phyloP scores from a whole-genome alignment of 306 rosid species.

The Clitoria ternatea region DNA sequence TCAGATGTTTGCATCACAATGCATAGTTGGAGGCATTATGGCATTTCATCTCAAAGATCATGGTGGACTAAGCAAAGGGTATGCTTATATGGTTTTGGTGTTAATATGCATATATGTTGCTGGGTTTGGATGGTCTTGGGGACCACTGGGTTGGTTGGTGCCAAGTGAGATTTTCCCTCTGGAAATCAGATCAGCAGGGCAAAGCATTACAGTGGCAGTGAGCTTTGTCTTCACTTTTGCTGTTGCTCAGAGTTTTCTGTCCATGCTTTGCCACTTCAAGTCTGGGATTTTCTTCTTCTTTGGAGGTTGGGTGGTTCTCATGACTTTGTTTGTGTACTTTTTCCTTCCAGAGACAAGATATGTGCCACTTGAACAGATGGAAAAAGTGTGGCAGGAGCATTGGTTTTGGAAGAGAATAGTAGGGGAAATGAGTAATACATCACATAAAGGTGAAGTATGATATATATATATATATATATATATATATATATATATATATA shows the following conservation, averaged over 20 bases:
- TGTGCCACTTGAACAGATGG: conserved; percentile 39
- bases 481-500: too few species aligned
- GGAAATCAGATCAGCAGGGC: conserved; percentile 41
- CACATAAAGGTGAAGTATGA: conserved; percentile 3
- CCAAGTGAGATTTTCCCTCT: conserved; percentile 48
- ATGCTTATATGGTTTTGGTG: conserved; percentile 32
- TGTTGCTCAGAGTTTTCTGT: conserved; percentile 42
- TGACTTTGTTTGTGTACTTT: conserved; percentile 37
- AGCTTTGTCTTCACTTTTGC: conserved; percentile 43
- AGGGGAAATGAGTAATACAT: background rate
- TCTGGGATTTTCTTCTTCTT: conserved; percentile 47
- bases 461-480: too few species aligned
- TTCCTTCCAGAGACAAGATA: conserved; percentile 25
- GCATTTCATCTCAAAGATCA: conserved; percentile 35
- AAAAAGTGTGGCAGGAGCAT: conserved; percentile 44
- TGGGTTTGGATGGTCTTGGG: conserved; percentile 54
- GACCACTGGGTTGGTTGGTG: conserved; percentile 41
- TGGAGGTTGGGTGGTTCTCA: conserved; percentile 52
- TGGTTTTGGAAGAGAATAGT: conserved; percentile 51
- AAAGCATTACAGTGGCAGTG: conserved; percentile 50
- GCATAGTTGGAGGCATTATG: conserved; percentile 34
- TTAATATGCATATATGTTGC: conserved; percentile 40
- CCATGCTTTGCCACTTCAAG: conserved; percentile 46
- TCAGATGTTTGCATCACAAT: conserved; percentile 39
- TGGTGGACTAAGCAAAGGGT: conserved; percentile 36